phyloP scores from a whole-genome alignment of 352 stramenopile genomes.

The Phytophthora pistaciae region DNA sequence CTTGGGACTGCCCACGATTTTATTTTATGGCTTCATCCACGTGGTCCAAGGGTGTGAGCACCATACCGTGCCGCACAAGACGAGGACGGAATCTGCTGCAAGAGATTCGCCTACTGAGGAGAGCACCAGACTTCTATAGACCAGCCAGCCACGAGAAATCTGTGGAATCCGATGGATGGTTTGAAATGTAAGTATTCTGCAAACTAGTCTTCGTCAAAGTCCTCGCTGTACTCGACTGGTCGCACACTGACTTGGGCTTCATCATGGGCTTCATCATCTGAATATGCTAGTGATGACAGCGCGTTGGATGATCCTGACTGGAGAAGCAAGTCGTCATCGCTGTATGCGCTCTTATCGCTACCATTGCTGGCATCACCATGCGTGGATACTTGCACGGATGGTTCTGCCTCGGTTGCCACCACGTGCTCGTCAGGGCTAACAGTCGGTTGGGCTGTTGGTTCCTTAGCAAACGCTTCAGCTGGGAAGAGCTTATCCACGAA shows the following conservation, averaged over 20 bases:
- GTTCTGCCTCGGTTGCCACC: background rate
- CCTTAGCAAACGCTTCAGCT: conserved; percentile 7
- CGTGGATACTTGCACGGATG: conserved; percentile 1
- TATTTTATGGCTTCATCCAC: conserved; percentile 74
- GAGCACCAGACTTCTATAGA: conserved; percentile 56
- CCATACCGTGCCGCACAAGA: conserved; percentile 52
- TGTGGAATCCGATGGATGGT: background rate
- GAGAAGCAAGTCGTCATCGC: conserved; percentile 26
- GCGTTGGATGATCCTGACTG: conserved; percentile 27
- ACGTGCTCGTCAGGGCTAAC: background rate
- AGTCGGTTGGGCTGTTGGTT: background rate
- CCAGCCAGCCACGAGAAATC: conserved; percentile 2
- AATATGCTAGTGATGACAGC: conserved; percentile 25
- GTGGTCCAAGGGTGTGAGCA: conserved; percentile 72
- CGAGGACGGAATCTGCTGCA: conserved; percentile 19
- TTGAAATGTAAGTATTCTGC: background rate
- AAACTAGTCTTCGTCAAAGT: conserved; percentile 52
- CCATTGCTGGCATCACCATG: background rate
- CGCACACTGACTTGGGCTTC: conserved; percentile 8
- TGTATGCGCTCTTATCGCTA: conserved; percentile 27
- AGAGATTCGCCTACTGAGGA: conserved; percentile 32
- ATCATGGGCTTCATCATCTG: conserved; percentile 7
- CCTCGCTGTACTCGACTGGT: conserved; percentile 61
- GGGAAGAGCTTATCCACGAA: conserved; percentile 57
- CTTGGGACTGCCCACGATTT: conserved; percentile 60